These are phyloP conservation scores for Helminthosporium solani DNA, from an alignment of 2,329 filamentous ascomycete species.

Conservation along the genomic window DNA sequence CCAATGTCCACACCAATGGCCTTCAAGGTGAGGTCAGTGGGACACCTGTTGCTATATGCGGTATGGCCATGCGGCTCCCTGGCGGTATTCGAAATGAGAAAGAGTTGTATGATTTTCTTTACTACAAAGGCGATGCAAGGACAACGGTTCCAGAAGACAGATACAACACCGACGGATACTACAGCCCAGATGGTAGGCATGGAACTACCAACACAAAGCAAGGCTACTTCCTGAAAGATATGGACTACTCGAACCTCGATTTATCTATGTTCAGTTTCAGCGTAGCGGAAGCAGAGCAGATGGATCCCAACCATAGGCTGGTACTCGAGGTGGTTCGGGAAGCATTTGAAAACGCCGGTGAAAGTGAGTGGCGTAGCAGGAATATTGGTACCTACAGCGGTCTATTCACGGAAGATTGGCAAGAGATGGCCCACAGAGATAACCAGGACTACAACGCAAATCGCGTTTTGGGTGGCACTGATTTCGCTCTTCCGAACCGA, in stretches of 20 bases:
- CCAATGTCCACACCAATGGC: too few relatives aligned
- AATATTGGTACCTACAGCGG: slow-evolving; percentile 37
- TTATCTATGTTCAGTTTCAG: slow-evolving; percentile 16
- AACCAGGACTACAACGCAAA: slow-evolving; percentile 5
- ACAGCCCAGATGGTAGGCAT: too few relatives aligned
- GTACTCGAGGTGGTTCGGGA: slow-evolving; percentile 32
- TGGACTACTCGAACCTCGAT: slow-evolving; percentile 11
- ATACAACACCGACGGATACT: too few relatives aligned
- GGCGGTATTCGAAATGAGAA: slow-evolving; percentile 12
- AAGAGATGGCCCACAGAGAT: slow-evolving; percentile 5
- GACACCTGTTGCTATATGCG: slow-evolving; percentile 24
- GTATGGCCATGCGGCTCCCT: slow-evolving; percentile 25
- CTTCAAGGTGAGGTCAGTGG: background rate
- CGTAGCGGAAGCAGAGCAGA: slow-evolving; percentile 6
- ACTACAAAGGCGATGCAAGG: slow-evolving; percentile 1
- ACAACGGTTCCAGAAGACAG: slow-evolving; percentile 22
- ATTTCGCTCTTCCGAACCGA: slow-evolving; percentile 26
- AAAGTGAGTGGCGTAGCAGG: slow-evolving; percentile 24
- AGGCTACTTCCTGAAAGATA: slow-evolving; percentile 25
- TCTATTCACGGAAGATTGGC: slow-evolving; percentile 24
- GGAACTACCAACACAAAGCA: slow-evolving; percentile 8
- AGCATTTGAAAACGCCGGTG: slow-evolving; percentile 40
- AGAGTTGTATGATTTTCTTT: slow-evolving; percentile 37
- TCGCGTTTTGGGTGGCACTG: slow-evolving; percentile 9
- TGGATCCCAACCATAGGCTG: slow-evolving; percentile 28